Percentiles rank a stretch among this genome's conserved stretches.
Evolutionary conservation across 2,329 filamentous ascomycete genomes (phyloP).

Genomic region (Fusarium heterosporum): DNA sequence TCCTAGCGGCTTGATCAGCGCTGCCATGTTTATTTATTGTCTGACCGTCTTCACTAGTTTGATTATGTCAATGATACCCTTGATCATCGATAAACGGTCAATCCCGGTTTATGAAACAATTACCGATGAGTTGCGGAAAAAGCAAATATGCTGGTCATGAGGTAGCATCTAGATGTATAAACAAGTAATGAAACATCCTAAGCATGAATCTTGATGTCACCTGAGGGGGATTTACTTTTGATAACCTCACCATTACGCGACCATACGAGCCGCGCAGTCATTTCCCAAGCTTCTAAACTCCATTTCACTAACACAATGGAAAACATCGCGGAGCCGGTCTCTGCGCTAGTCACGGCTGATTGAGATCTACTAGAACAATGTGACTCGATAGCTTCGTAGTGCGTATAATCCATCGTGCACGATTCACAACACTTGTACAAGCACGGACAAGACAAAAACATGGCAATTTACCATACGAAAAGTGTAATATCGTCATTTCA

Average conservation of each 20-base stretch:
- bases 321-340: conserved; percentile 3
- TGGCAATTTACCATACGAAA: conserved; percentile 15
- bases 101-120: background rate
- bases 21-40: conserved; percentile 19
- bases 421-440: background rate
- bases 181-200: background rate
- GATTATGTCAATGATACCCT: background rate
- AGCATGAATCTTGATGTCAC: background rate
- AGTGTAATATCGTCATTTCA: conserved; percentile 1
- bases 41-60: conserved; percentile 6
- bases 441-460: conserved; percentile 16
- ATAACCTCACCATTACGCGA: background rate
- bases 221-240: background rate
- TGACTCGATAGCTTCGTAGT: background rate
- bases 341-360: conserved; percentile 14
- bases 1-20: conserved; percentile 28
- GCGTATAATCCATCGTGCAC: background rate
- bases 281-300: background rate
- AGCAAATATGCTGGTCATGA: background rate
- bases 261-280: background rate
- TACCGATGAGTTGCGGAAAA: background rate
- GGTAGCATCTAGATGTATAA: conserved; percentile 5
- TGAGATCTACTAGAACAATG: conserved; percentile 26
- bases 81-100: background rate
- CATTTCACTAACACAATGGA: background rate